phyloP scores from a whole-genome alignment of 1,139 yeast species.

The Yamadazyma dushanensis region DNA sequence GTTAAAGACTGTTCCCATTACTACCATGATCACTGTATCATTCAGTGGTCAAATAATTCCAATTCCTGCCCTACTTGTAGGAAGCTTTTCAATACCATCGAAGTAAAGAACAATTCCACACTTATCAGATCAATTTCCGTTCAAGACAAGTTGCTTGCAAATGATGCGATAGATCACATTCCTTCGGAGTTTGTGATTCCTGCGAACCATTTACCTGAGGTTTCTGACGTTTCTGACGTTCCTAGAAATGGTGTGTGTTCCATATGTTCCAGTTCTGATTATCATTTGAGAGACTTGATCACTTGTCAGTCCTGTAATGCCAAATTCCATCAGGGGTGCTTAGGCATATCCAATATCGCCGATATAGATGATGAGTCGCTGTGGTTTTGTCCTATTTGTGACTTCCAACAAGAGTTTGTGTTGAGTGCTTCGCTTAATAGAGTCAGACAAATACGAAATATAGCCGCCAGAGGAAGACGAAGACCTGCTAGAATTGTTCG shows the following conservation, averaged over 20 bases:
- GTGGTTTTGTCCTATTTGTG: constrained; percentile 51
- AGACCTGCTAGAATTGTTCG: not conserved
- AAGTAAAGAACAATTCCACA: constrained; percentile 14
- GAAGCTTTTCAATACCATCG: constrained; percentile 29
- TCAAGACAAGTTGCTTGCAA: constrained; percentile 32
- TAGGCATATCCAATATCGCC: constrained; percentile 24
- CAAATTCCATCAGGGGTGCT: constrained; percentile 36
- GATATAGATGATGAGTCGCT: constrained; percentile 14
- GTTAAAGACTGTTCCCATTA: constrained; percentile 41
- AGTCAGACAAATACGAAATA: not conserved
- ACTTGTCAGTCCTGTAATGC: constrained; percentile 37
- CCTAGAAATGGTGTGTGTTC: constrained; percentile 25
- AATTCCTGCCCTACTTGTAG: constrained; percentile 59
- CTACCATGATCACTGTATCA: constrained; percentile 49
- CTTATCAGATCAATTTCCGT: constrained; percentile 20
- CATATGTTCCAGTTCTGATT: constrained; percentile 40
- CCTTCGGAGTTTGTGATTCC: constrained; percentile 39
- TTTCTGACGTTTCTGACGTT: not conserved
- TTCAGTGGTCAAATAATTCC: constrained; percentile 49
- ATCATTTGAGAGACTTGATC: constrained; percentile 23
- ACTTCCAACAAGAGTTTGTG: constrained; percentile 31
- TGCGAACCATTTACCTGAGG: constrained; percentile 11
- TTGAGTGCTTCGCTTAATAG: not conserved
- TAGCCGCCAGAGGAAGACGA: too few species aligned
- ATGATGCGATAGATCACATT: constrained; percentile 40